Evolutionary conservation across 1,139 yeast species (phyloP).

Genomic region (Martiniozyma asiatica): DNA sequence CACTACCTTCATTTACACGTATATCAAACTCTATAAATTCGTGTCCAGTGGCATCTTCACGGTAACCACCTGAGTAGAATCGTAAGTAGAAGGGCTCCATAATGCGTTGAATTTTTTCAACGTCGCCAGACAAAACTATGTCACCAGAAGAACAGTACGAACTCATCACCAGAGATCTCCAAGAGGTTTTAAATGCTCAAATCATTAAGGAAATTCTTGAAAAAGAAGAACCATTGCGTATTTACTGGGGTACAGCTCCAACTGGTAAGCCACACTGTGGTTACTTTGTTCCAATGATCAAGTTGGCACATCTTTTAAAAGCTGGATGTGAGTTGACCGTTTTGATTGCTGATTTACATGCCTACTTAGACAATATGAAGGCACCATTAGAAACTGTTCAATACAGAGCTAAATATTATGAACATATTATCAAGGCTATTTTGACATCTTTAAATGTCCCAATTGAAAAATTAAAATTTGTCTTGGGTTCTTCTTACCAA

Average conservation of each 20-base stretch:
- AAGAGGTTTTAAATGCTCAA: constrained; percentile 83
- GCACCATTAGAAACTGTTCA: constrained; percentile 90
- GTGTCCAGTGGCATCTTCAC: constrained; percentile 26
- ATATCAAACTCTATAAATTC: constrained; percentile 35
- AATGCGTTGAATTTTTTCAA: not conserved
- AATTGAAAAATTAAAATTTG: constrained; percentile 73
- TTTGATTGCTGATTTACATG: constrained; percentile 92
- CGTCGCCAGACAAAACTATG: no score
- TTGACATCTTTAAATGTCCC: constrained; percentile 82
- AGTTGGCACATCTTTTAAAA: constrained; percentile 84
- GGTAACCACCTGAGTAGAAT: constrained; percentile 28
- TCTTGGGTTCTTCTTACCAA: constrained; percentile 84
- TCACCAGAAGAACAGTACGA: constrained; percentile 57
- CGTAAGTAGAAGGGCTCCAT: constrained; percentile 23
- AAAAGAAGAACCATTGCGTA: constrained; percentile 64
- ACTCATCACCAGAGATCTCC: constrained; percentile 74
- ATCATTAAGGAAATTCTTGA: constrained; percentile 78
- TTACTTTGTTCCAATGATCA: constrained; percentile 95
- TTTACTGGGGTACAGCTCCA: constrained; percentile 97
- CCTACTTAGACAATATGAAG: constrained; percentile 95
- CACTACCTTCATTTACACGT: constrained; percentile 22
- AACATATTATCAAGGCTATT: constrained; percentile 68
- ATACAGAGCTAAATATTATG: constrained; percentile 85
- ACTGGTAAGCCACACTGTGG: constrained; percentile 99
- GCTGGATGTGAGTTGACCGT: constrained; percentile 96